Evolutionary conservation across 805 yeast genomes (phyloP).

Genomic region (Ogataea siamensis): DNA sequence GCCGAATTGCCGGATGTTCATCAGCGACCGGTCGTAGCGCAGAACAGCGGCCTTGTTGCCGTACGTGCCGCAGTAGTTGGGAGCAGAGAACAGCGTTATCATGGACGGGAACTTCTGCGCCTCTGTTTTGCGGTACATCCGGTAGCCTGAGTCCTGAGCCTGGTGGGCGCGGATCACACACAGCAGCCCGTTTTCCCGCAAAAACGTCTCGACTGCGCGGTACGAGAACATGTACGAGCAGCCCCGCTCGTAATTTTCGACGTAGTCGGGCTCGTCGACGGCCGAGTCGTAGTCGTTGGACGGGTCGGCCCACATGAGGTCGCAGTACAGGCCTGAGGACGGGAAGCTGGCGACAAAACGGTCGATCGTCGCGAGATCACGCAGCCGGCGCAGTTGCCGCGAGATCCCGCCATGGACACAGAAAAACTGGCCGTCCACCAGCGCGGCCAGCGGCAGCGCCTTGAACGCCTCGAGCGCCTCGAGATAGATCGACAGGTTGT

Average conservation of each 20-base stretch:
- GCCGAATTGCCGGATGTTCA: slow-evolving; percentile 90
- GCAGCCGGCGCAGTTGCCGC: slow-evolving; percentile 69
- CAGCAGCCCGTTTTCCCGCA: slow-evolving; percentile 71
- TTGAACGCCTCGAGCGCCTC: slow-evolving; percentile 79
- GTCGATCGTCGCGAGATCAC: slow-evolving; percentile 66
- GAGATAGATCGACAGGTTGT: slow-evolving; percentile 61
- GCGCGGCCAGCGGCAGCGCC: slow-evolving; percentile 84
- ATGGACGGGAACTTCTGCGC: slow-evolving; percentile 85
- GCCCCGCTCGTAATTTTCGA: slow-evolving; percentile 77
- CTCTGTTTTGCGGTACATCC: slow-evolving; percentile 83
- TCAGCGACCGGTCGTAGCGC: slow-evolving; percentile 84
- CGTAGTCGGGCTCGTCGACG: slow-evolving; percentile 44
- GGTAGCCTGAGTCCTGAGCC: slow-evolving; percentile 94
- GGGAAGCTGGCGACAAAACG: slow-evolving; percentile 85
- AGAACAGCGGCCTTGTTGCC: slow-evolving; percentile 92
- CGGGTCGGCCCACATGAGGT: slow-evolving; percentile 94
- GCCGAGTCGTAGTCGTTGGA: slow-evolving; percentile 75
- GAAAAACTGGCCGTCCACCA: slow-evolving; percentile 88
- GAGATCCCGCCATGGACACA: slow-evolving; percentile 96
- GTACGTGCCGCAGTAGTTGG: slow-evolving; percentile 87
- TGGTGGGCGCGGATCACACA: slow-evolving; percentile 93
- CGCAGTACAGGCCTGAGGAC: slow-evolving; percentile 89
- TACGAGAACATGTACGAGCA: slow-evolving; percentile 89
- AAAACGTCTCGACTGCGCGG: slow-evolving; percentile 72
- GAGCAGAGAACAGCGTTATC: slow-evolving; percentile 90